Evolutionary conservation across 73 alveolate genomes (phyloP), one percentile per base, ranked within the genome.

Genomic region (Stentor roeselii): DNA sequence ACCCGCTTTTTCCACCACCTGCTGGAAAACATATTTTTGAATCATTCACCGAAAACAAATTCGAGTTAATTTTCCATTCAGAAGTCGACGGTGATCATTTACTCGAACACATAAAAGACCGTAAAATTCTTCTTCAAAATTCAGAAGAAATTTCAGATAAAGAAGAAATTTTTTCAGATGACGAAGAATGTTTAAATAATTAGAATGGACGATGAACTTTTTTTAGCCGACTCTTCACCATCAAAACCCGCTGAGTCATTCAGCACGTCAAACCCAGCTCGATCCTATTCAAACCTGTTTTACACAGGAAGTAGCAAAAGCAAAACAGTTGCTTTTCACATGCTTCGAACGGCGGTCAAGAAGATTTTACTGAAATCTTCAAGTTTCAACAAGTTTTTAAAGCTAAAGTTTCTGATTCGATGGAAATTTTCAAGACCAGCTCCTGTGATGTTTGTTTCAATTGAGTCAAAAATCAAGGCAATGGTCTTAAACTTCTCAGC

Each of bases 1-100:
- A 88, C 78, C 90, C 93, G 32, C 39, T 88, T 4, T 88, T 85
- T 39, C 93, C 93, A n/a, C n/a, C n/a, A n/a, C n/a, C n/a, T n/a
- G n/a, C n/a, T n/a, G 27, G 74, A 1, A 58, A 58, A 21, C 35
- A 21, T 58, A 31, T 58, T 58, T 21, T 21, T 21, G 74, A 58
- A 2, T 58, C 74, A 21, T 58, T 15, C 32, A 15, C 82, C 32
- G 37, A 15, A 50, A 67, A 67, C 31, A 67, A 67, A 67, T 67
- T 67, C 32, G 82, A 67, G 42, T n/a, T 67, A 31, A 67, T 67
- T 27, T 67, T 67, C 42, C 38, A 67, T 35, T n/a, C n/a, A 67
- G 31, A 15, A 27, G 32, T 67, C 42, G 82, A 67, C 32, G 82
- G 82, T 30, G 31, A 67, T 27, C n/a, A 58, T 58, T 2, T 31